Evolutionary conservation across 1,139 yeast genomes (phyloP).

Genomic region (Zhuliangozyma parablackwelliae): DNA sequence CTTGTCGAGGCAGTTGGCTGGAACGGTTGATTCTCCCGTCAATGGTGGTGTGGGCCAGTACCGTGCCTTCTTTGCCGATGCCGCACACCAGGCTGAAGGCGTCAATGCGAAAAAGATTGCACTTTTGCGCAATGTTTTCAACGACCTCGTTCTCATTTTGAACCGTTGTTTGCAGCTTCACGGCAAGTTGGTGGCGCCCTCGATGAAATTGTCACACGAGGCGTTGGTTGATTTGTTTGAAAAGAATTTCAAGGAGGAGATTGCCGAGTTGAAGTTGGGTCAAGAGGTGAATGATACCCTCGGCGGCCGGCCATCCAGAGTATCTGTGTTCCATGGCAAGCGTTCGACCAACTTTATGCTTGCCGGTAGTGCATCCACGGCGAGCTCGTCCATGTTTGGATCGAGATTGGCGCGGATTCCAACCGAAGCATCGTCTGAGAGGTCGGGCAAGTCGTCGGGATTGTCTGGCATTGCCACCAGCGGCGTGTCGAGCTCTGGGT

Average conservation of each 20-base stretch:
- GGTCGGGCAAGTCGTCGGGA: no score
- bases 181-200: slow-evolving; percentile 57
- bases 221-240: slow-evolving; percentile 60
- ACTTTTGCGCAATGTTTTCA: slow-evolving; percentile 57
- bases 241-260: slow-evolving; percentile 67
- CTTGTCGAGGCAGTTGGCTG: slow-evolving; percentile 73
- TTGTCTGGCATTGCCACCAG: no score
- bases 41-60: slow-evolving; percentile 90
- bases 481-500: no score
- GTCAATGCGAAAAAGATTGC: slow-evolving; percentile 42
- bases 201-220: slow-evolving; percentile 60
- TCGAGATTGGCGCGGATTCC: slow-evolving; percentile 27
- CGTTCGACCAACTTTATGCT: not conserved
- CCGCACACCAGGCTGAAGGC: slow-evolving; percentile 23
- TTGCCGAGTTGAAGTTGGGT: slow-evolving; percentile 33
- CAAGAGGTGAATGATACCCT: no score
- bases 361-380: slow-evolving; percentile 1
- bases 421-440: slow-evolving; percentile 21
- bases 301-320: no score
- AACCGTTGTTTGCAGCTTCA: slow-evolving; percentile 67
- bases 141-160: slow-evolving; percentile 64
- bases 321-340: no score
- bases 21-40: slow-evolving; percentile 89
- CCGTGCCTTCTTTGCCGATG: slow-evolving; percentile 58
- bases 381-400: slow-evolving; percentile 16